These are phyloP conservation scores for Metschnikowia shivogae DNA, from an alignment of 805 yeast species.

Conservation along the genomic window DNA sequence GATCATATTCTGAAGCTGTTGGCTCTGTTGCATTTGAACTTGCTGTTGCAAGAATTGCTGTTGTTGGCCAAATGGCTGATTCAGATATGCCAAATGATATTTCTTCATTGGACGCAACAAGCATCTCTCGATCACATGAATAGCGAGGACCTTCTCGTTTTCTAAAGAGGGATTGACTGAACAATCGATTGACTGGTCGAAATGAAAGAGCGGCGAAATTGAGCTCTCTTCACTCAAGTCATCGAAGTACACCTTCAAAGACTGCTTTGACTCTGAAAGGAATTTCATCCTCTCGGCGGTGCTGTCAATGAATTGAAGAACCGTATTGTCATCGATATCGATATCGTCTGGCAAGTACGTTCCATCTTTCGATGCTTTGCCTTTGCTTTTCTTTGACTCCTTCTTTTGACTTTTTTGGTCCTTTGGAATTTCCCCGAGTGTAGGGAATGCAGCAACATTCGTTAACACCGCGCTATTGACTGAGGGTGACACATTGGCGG, in stretches of 20 bases:
- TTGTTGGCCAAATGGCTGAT: constrained; percentile 38
- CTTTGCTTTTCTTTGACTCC: constrained; percentile 28
- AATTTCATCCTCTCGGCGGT: constrained; percentile 40
- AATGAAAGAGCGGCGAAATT: constrained; percentile 48
- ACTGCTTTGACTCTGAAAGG: constrained; percentile 33
- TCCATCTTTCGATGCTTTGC: constrained; percentile 30
- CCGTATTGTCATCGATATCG: constrained; percentile 43
- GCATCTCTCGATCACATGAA: constrained; percentile 39
- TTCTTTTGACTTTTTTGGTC: constrained; percentile 32
- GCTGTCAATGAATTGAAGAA: constrained; percentile 46
- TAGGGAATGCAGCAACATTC: constrained; percentile 54
- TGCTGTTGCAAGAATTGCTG: constrained; percentile 25
- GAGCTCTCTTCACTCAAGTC: constrained; percentile 22
- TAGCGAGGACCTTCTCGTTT: constrained; percentile 34
- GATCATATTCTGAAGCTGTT: background rate
- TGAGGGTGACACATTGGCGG: constrained; percentile 36
- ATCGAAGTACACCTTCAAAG: constrained; percentile 37
- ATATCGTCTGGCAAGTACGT: constrained; percentile 45
- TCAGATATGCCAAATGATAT: constrained; percentile 43
- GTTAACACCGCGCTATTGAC: constrained; percentile 36
- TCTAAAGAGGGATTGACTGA: constrained; percentile 29
- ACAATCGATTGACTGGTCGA: constrained; percentile 28
- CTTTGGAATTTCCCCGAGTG: constrained; percentile 46
- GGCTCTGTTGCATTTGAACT: constrained; percentile 26
- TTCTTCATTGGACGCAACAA: constrained; percentile 41